Percentiles rank a stretch among this genome's conserved stretches.
Evolutionary conservation across 2,329 filamentous ascomycete genomes (phyloP).

Genomic region (Uncinocarpus reesii): DNA sequence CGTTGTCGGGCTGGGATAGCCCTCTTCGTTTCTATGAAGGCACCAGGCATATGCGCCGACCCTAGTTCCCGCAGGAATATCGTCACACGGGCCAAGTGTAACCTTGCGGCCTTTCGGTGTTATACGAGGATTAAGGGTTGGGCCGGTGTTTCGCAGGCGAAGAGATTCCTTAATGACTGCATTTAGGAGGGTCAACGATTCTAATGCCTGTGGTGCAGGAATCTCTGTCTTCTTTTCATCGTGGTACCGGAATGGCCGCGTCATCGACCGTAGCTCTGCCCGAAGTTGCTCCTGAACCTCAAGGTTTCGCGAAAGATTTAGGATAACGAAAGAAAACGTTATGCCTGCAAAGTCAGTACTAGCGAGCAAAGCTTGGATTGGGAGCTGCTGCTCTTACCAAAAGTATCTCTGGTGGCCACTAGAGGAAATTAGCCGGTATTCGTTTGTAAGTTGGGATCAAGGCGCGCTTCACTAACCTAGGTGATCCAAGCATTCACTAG

Average conservation of each 20-base stretch:
- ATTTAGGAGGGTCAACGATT: conserved; percentile 13
- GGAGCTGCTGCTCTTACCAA: conserved; percentile 1
- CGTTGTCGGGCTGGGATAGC: conserved; percentile 7
- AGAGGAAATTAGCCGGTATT: background rate
- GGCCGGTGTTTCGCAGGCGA: conserved; percentile 10
- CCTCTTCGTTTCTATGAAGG: conserved; percentile 10
- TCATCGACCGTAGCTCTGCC: conserved; percentile 9
- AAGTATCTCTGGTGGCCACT: conserved; percentile 11
- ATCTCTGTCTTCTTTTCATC: conserved; percentile 5
- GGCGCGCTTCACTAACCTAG: background rate
- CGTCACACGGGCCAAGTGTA: conserved; percentile 8
- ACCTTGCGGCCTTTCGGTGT: conserved; percentile 10
- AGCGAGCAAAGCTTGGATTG: background rate
- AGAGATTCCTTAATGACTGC: conserved; percentile 13
- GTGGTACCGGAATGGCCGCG: conserved; percentile 2
- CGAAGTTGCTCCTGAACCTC: conserved; percentile 12
- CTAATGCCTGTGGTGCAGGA: conserved; percentile 5
- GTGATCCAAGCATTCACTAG: conserved; percentile 11
- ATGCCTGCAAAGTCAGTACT: conserved; percentile 6
- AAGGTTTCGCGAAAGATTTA: conserved; percentile 11
- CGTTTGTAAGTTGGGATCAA: background rate
- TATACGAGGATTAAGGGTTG: conserved; percentile 10
- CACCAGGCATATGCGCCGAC: conserved; percentile 11
- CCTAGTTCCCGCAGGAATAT: conserved; percentile 7
- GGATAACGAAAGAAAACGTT: conserved; percentile 13